Base-by-base conservation (phyloP, 768 basidiomycete genomes). In the Termitomyces sp. region DNA sequence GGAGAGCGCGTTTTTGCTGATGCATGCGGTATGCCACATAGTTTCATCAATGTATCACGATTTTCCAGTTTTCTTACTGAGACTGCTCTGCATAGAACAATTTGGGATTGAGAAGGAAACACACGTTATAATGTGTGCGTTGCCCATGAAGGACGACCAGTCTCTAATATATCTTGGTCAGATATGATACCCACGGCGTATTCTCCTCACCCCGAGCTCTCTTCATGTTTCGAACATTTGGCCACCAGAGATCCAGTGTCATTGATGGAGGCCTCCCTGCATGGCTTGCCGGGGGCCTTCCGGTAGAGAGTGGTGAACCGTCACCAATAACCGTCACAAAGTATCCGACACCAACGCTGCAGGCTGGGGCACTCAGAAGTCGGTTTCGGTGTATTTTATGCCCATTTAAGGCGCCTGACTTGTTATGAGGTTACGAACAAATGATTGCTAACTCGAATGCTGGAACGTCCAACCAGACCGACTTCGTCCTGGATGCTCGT, bases 141-240 rank as follows among this genome's bases (percentile, higher is more conserved):
- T 37, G 8, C 29, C n/a, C 42, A 20, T 46, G 27, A 32, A 14
- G 12, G 42, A 32, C 26, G 24, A 24, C 34, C 6, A 29, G 18
- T 52, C 8, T 24, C 47, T 57, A 43, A 58, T 36, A 60, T 29
- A 53, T 53, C 52, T 60, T 46, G 53, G 52, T 32, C 39, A 66
- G 90, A 61, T 99, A 98, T 69, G 97, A 99, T 69, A 77, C 87
- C 1, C 82, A 88, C 57, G 96, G 97, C 12, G 76, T 98, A 18
- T 98, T 98, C 77, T 93, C 91, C 2, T 83, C 93, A 22, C 95
- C 97, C 54, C 84, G 97, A 58, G 92, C 93, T 2, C 79, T 94
- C 44, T 98, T 91, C 77, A 98, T 92, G 78, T 97, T 98, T 81
- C 83, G 90, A 72, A 80, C 89, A 24, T 94, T 97, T 71, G 92